Evolutionary conservation across 495 filamentous ascomycete genomes (phyloP), one percentile per base, ranked within the genome.

Genomic region (Elasticomyces elasticus): DNA sequence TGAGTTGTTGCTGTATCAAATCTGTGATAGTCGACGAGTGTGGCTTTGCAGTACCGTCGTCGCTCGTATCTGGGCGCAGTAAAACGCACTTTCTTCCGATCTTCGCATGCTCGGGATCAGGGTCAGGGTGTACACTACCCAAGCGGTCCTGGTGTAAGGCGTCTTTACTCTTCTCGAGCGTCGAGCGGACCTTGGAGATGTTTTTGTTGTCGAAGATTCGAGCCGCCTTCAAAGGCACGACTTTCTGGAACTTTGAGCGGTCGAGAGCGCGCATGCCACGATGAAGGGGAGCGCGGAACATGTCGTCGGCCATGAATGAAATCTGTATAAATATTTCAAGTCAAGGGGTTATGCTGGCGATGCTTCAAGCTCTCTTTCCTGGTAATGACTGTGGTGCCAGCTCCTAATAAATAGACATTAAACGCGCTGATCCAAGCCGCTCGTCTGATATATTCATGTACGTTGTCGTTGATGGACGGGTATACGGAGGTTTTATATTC

Each of bases 231-330:
- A 90, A 67, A 15, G 83, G 79, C 35, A 95, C 63, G 0, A 72
- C 83, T 63, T 83, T 89, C 27, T 75, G 70, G 71, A 97, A 97
- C 61, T 90, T 82, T 15, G 84, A 75, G 26, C 88, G 81, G 71
- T 98, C 91, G 24, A 98, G 80, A 5, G 71, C 71, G 60, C 74
- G 76, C 81, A 86, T 87, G 17, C 84, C 80, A 62, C 87, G 87
- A 64, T 90, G 83, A 33, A 90, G 71, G 23, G 91, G 94, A 10
- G 90, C 87, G 37, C 83, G 80, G 69, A 95, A 85, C 81, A 84
- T 83, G 31, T 64, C 66, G 31, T 56, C 62, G 25, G 54, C 54
- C 54, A 57, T 57, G 5, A 17, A 28, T 3, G 42, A 17, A 24
- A 26, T 26, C 13, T 23, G 20, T 4, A 40, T 17, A 12, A 17